Evolutionary conservation across 805 yeast genomes (phyloP).

Genomic region (Peterozyma toletana): DNA sequence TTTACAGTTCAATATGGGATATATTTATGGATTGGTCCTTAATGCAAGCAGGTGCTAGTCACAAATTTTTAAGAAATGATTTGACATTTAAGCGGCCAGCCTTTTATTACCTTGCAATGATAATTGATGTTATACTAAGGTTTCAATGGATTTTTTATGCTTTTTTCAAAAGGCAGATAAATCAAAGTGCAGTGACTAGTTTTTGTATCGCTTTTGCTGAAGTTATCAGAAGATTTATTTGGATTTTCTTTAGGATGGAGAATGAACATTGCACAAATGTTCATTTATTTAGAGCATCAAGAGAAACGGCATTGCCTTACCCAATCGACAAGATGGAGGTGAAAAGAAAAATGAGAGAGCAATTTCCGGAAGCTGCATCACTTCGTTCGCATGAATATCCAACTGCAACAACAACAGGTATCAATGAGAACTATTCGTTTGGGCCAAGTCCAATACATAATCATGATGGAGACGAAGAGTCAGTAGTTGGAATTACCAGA

Average conservation of each 20-base stretch:
- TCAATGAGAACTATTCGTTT: constrained; percentile 1
- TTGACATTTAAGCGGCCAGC: constrained; percentile 53
- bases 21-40: constrained; percentile 94
- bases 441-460: constrained; percentile 1
- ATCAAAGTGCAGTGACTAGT: constrained; percentile 83
- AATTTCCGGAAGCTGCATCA: background rate
- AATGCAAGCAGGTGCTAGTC: constrained; percentile 54
- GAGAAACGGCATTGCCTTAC: constrained; percentile 84
- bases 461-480: constrained; percentile 10
- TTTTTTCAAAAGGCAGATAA: constrained; percentile 64
- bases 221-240: constrained; percentile 71
- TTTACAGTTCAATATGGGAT: constrained; percentile 77
- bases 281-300: constrained; percentile 74
- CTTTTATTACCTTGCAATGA: constrained; percentile 69
- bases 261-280: constrained; percentile 95
- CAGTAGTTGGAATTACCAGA: constrained; percentile 4
- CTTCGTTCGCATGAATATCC: background rate
- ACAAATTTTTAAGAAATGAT: constrained; percentile 61
- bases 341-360: constrained; percentile 13
- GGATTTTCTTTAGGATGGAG: constrained; percentile 92
- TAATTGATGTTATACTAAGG: constrained; percentile 65
- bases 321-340: constrained; percentile 30
- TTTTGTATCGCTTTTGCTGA: constrained; percentile 82
- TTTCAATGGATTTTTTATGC: constrained; percentile 93
- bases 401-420: background rate